Evolutionary conservation across 306 rosid species (phyloP), one percentile per base, ranked within the genome.

Genomic region (Astragalus glycyphyllos): DNA sequence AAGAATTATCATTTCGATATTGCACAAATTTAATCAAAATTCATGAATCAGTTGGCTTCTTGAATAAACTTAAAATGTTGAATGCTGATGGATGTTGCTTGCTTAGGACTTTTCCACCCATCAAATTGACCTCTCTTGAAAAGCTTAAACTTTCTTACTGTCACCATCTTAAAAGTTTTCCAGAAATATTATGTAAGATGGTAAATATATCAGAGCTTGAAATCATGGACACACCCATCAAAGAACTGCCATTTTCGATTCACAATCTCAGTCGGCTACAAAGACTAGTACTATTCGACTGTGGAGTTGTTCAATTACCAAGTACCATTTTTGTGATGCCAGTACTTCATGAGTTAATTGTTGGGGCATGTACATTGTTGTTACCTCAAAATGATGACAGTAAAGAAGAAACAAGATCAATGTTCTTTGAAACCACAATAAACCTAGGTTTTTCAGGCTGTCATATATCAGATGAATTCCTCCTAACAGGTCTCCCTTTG

Each of bases 41-140:
- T 14, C 35, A 68, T 38, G 5, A 15, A 0, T 68, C 72, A n/a
- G 0, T 15, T 49, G 62, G 62, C 14, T 68, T 49, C 51, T 60
- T 68, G 4, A 11, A 37, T 16, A 68, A 23, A 23, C 29, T 23
- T 23, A 23, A 23, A 23, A 23, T 1, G 29, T 23, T 23, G 29
- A 23, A 23, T 11, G 60, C 20, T 35, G 12, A 50, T 16, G 23
- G 49, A 15, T 68, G 61, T 47, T 15, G 5, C 61, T 35, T 35
- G 8, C 50, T 68, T 7, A 6, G 11, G 6, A 37, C 4, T 35
- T 23, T 68, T 14, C 37, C 12, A 3, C 8, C 26, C 47, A 34
- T 34, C 37, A 34, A 34, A 5, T 34, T 34, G 37, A 34, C 37
- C 37, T 34, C 37, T 34, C 37, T 68, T 6, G 72, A 68, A 55